Evolutionary conservation across 768 basidiomycete genomes (phyloP).

Genomic region (Galerina sulciceps): DNA sequence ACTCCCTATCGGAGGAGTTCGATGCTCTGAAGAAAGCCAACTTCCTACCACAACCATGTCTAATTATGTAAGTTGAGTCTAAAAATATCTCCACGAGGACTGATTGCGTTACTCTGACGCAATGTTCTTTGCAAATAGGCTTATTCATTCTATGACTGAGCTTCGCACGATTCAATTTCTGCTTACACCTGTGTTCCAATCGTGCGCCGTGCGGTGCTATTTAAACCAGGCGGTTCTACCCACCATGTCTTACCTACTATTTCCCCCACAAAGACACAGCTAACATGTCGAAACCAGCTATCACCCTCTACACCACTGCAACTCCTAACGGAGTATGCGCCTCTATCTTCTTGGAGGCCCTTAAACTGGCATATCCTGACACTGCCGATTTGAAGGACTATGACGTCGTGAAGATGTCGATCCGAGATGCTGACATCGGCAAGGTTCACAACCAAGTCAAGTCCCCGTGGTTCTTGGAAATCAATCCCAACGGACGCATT

Average conservation of each 20-base stretch:
- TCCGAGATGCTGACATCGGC: constrained; percentile 16
- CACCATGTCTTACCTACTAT: too few relatives aligned
- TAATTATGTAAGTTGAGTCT: too few relatives aligned
- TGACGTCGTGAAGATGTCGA: constrained; percentile 57
- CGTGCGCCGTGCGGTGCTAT: too few relatives aligned
- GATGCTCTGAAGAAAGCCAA: constrained; percentile 11
- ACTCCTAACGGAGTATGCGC: constrained; percentile 62
- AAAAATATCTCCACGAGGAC: too few relatives aligned
- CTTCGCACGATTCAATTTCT: too few relatives aligned
- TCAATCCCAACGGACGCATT: constrained; percentile 77
- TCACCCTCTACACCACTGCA: neutral
- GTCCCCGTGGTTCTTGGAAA: constrained; percentile 66
- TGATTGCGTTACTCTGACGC: too few relatives aligned
- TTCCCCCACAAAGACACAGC: neutral
- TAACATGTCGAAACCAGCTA: neutral
- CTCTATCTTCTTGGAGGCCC: constrained; percentile 61
- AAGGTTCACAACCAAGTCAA: constrained; percentile 64
- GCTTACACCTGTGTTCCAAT: too few relatives aligned
- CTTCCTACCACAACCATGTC: too few relatives aligned
- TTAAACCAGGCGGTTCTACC: too few relatives aligned
- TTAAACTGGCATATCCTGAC: constrained; percentile 52
- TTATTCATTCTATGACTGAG: too few relatives aligned
- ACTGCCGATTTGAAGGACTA: constrained; percentile 11
- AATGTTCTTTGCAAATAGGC: too few relatives aligned
- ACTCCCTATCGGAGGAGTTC: constrained; percentile 12